Base-by-base conservation (phyloP, 2,329 filamentous ascomycete species). In the Neodidymelliopsis sp. region DNA sequence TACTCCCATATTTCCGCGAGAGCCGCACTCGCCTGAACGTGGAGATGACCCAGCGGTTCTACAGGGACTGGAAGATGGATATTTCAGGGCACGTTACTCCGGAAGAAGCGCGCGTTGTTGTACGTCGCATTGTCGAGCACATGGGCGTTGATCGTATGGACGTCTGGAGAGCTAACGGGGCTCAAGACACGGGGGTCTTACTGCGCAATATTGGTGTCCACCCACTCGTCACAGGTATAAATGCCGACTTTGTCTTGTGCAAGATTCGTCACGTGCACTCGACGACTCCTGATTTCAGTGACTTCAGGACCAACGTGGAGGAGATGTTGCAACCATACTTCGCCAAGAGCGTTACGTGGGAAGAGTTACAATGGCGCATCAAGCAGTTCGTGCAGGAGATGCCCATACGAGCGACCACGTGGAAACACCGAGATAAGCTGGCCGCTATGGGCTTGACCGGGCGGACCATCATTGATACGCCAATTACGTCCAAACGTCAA, bases 391-490 rank as follows among this genome's bases (percentile, higher is more conserved):
- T 62, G 8, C 42, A 57, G 24, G 58, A 43, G 12, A 37, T 28
- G 7, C 58, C 65, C 2, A 16, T 57, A 10, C 60, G 55, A n/a
- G 63, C 59, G 33, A 56, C 56, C 13, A 35, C 38, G 8, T 68
- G 65, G 66, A 48, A 53, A 2, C 30, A 16, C 7, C 34, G 37
- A 29, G 63, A 66, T 12, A 43, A 49, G 9, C 48, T 66, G 12
- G 64, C 66, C 6, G 66, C 64, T 9, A 58, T 66, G 55, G 63
- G 59, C 2, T 20, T 69, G 16, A 31, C 48, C 33, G 52, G 50
- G 36, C 33, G 41, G 7, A 53, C 57, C 6, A 47, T 22, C 2
- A 48, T 63, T 20, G 11, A 18, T 10, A 45, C 42, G 19, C 35
- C 23, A 15, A 35, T 24, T 24, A 43, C 40, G 6, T 28, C 45